Conservation (phyloP, 2,329 filamentous ascomycete genomes). For the Penicillium fuscoglaucum region DNA sequence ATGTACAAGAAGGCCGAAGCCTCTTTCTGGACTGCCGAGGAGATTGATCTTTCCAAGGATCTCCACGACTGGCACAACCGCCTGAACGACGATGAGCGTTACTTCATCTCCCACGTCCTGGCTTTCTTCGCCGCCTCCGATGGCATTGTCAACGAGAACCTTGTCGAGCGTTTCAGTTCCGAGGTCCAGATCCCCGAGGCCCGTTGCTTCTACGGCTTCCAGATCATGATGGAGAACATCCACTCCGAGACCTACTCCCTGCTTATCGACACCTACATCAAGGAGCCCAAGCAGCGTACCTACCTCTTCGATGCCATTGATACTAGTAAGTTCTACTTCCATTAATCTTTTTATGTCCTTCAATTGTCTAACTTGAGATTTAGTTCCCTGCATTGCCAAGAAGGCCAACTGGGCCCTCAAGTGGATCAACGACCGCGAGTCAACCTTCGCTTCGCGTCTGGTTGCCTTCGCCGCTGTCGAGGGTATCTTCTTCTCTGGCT, state of each 20-base stretch:
- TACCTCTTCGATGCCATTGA: constrained; percentile 99
- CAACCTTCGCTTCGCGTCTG: constrained; percentile 91
- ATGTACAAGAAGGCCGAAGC: constrained; percentile 99
- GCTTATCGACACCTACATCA: constrained; percentile 98
- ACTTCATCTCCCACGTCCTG: constrained; percentile 97
- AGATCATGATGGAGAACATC: constrained; percentile 99
- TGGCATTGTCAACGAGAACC: constrained; percentile 99
- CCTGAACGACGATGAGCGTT: constrained; percentile 93
- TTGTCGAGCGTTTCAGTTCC: constrained; percentile 93
- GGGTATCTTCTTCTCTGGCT: constrained; percentile 99
- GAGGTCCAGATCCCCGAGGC: constrained; percentile 98
- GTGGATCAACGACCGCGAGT: constrained; percentile 93
- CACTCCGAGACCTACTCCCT: constrained; percentile 99
- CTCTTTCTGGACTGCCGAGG: constrained; percentile 99
- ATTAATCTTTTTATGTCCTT: not conserved
- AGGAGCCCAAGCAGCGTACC: constrained; percentile 88
- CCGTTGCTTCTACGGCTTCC: constrained; percentile 99
- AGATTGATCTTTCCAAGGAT: constrained; percentile 99
- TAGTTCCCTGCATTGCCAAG: constrained; percentile 93
- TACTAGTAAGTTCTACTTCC: constrained; percentile 65
- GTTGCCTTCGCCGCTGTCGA: constrained; percentile 97
- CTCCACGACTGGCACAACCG: constrained; percentile 99
- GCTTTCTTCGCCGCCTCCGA: constrained; percentile 99
- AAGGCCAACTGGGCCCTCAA: constrained; percentile 97
- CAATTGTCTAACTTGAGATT: constrained; percentile 28